A percentile compares a stretch with the other conserved stretches of the same genome.
Evolutionary conservation across 345 rosid species (phyloP).

Genomic region (Clausena lansium): DNA sequence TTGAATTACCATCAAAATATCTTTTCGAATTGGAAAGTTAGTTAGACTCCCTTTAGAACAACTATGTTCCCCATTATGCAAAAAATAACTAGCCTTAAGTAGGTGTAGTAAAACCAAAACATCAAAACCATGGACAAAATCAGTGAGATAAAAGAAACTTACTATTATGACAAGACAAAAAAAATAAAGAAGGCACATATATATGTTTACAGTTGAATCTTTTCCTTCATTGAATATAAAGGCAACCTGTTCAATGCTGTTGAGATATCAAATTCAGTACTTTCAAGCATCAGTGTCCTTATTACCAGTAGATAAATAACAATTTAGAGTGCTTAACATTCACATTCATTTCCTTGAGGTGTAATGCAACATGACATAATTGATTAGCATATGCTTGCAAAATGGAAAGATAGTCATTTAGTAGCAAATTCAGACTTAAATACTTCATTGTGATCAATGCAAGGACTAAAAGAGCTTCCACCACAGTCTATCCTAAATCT

Average conservation of each 20-base stretch:
- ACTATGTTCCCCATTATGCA: slow-evolving; percentile 56
- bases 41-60: slow-evolving; percentile 58
- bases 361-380: not conserved
- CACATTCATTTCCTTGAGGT: not conserved
- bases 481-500: not conserved
- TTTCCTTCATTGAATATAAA: slow-evolving; percentile 98
- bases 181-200: slow-evolving; percentile 9
- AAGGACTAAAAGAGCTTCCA: not conserved
- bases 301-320: slow-evolving; percentile 3
- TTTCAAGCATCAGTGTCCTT: slow-evolving; percentile 26
- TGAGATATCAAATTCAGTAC: slow-evolving; percentile 17
- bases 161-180: not conserved
- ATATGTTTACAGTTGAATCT: slow-evolving; percentile 93
- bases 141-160: slow-evolving; percentile 20
- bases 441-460: not conserved
- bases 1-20: slow-evolving; percentile 81
- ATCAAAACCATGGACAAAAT: slow-evolving; percentile 21
- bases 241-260: slow-evolving; percentile 89
- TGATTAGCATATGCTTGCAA: not conserved
- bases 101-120: slow-evolving; percentile 82
- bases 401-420: not conserved
- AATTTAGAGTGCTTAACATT: slow-evolving; percentile 3
- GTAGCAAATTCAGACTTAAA: not conserved
- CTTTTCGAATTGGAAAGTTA: slow-evolving; percentile 69
- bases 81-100: slow-evolving; percentile 84